Percentiles rank a stretch among this genome's conserved stretches.
Evolutionary conservation across 2,329 filamentous ascomycete genomes (phyloP).

Genomic region (Drechslerella stenobrocha): DNA sequence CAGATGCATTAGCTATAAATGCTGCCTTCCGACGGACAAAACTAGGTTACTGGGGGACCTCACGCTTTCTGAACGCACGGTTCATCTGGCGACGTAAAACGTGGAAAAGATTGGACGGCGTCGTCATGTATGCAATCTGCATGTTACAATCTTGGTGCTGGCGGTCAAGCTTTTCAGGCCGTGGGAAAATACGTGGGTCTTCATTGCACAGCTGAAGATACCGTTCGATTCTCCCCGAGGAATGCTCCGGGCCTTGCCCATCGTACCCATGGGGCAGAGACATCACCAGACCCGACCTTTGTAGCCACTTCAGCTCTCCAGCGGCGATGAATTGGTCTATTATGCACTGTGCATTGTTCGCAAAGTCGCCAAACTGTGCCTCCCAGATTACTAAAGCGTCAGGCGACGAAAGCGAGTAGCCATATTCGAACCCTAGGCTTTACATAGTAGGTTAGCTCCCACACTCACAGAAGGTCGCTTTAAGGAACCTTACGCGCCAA

Average conservation of each 20-base stretch:
- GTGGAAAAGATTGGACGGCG: conserved; percentile 93
- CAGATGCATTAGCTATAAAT: conserved; percentile 35
- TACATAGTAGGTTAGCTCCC: conserved; percentile 57
- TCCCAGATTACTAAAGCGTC: conserved; percentile 99
- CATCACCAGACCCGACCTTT: conserved; percentile 93
- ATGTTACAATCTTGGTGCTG: conserved; percentile 99
- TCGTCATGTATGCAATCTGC: conserved; percentile 98
- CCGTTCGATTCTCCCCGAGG: conserved; percentile 93
- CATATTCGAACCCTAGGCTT: conserved; percentile 94
- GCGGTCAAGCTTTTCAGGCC: conserved; percentile 82
- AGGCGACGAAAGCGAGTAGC: conserved; percentile 94
- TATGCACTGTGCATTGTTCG: conserved; percentile 98
- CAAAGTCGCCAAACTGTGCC: conserved; percentile 98
- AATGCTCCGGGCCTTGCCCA: conserved; percentile 97
- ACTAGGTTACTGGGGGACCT: conserved; percentile 8
- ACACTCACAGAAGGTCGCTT: conserved; percentile 21
- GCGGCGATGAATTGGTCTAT: conserved; percentile 99
- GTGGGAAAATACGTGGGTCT: conserved; percentile 89
- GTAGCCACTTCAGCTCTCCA: conserved; percentile 97
- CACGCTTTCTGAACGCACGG: conserved; percentile 97
- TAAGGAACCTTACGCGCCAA: conserved; percentile 62
- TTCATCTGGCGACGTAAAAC: conserved; percentile 96
- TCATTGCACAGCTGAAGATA: conserved; percentile 98
- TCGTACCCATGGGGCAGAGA: conserved; percentile 97
- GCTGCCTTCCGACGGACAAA: background rate